Conservation (phyloP, 495 filamentous ascomycete genomes). For the Aspergillus egyptiacus region DNA sequence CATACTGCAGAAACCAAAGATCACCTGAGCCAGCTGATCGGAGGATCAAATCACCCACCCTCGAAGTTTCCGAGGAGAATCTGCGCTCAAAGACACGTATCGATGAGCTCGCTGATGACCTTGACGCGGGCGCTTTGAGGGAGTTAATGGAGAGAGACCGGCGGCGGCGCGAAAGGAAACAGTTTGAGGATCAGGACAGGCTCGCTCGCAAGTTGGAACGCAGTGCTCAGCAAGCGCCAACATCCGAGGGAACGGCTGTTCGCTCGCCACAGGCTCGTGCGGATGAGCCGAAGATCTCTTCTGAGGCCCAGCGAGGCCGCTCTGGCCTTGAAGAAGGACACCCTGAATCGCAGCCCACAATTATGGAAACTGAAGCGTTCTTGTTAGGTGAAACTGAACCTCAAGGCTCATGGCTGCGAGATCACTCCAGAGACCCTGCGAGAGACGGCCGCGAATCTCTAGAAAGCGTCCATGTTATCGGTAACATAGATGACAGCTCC, state of each 20-base stretch:
- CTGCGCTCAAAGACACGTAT: slow-evolving; percentile 64
- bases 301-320: slow-evolving; percentile 10
- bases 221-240: slow-evolving; percentile 65
- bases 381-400: slow-evolving; percentile 13
- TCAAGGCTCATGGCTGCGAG: slow-evolving; percentile 32
- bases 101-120: slow-evolving; percentile 72
- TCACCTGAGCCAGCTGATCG: slow-evolving; percentile 33
- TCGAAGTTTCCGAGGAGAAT: slow-evolving; percentile 54
- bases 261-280: neutral
- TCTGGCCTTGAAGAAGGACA: neutral
- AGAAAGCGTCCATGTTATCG: slow-evolving; percentile 33
- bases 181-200: slow-evolving; percentile 62
- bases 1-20: slow-evolving; percentile 29
- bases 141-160: slow-evolving; percentile 82
- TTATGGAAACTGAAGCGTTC: slow-evolving; percentile 7
- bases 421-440: slow-evolving; percentile 25
- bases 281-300: neutral
- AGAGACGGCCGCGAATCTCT: slow-evolving; percentile 23
- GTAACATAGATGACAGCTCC: slow-evolving; percentile 36
- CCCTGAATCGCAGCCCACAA: slow-evolving; percentile 1
- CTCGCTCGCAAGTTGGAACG: slow-evolving; percentile 62
- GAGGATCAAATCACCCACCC: slow-evolving; percentile 39
- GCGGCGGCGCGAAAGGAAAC: slow-evolving; percentile 68
- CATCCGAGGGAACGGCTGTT: slow-evolving; percentile 20
- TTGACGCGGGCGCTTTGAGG: slow-evolving; percentile 71